Conservation (phyloP, 495 filamentous ascomycete genomes). For the Penicillium soppii region DNA sequence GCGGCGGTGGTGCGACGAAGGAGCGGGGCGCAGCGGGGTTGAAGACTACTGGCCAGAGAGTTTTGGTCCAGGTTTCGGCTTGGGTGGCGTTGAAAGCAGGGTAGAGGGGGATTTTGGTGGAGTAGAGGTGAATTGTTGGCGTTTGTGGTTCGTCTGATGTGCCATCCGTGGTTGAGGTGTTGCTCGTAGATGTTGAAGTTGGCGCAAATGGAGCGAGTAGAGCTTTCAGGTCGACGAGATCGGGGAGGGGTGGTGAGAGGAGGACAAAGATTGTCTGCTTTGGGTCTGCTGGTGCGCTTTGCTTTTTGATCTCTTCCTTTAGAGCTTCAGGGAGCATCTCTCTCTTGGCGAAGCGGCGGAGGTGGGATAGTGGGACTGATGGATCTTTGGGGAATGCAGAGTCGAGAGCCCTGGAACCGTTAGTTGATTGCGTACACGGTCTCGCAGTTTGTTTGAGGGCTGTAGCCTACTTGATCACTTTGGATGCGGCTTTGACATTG, state of each 20-base stretch:
- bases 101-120: conserved; percentile 66
- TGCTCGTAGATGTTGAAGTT: conserved; percentile 1
- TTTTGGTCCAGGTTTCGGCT: conserved; percentile 70
- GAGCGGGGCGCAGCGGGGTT: conserved; percentile 65
- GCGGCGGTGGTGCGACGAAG: conserved; percentile 43
- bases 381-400: conserved; percentile 51
- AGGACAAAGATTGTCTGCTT: conserved; percentile 39
- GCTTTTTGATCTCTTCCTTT: conserved; percentile 24
- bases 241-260: conserved; percentile 37
- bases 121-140: conserved; percentile 40
- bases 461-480: conserved; percentile 45
- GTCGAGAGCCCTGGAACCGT: conserved; percentile 38
- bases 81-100: conserved; percentile 73
- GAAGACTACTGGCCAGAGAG: conserved; percentile 87
- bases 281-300: not conserved
- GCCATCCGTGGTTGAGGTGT: conserved; percentile 14
- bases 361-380: conserved; percentile 68
- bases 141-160: conserved; percentile 10
- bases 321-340: conserved; percentile 61
- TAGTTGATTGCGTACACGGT: not conserved
- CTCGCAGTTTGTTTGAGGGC: not conserved
- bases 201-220: conserved; percentile 39
- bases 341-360: conserved; percentile 76
- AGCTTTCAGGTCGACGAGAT: conserved; percentile 21
- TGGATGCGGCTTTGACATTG: conserved; percentile 43